phyloP scores from a whole-genome alignment of 2,329 filamentous ascomycete species.

The Claviceps spartinae region DNA sequence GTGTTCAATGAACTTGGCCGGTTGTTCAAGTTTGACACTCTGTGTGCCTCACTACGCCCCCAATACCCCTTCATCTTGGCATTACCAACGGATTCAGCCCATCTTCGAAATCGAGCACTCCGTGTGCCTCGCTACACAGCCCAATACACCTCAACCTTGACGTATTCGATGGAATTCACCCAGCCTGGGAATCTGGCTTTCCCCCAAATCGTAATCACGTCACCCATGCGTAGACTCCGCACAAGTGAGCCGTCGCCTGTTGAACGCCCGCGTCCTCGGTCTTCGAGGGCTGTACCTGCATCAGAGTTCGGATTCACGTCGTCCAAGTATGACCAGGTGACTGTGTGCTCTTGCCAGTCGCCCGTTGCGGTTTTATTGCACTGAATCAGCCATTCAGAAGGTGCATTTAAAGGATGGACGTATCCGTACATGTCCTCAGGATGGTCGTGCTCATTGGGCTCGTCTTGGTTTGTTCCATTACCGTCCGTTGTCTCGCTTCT shows the following conservation, averaged over 20 bases:
- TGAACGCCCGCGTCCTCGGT: slow-evolving; percentile 33
- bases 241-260: slow-evolving; percentile 44
- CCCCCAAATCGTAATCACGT: slow-evolving; percentile 48
- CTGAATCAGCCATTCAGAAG: slow-evolving; percentile 31
- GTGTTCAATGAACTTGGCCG: too few species aligned
- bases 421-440: slow-evolving; percentile 17
- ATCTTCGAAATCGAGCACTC: too few species aligned
- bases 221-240: slow-evolving; percentile 40
- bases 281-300: slow-evolving; percentile 23
- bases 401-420: slow-evolving; percentile 22
- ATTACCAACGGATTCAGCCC: too few species aligned
- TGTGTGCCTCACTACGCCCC: too few species aligned
- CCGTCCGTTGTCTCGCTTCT: neutral
- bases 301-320: slow-evolving; percentile 28
- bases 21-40: too few species aligned
- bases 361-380: slow-evolving; percentile 27
- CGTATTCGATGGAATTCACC: slow-evolving; percentile 35
- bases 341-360: slow-evolving; percentile 25
- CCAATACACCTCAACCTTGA: slow-evolving; percentile 46
- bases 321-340: slow-evolving; percentile 43
- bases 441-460: neutral
- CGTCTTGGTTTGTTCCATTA: neutral
- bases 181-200: slow-evolving; percentile 43
- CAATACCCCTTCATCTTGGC: too few species aligned
- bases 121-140: slow-evolving; percentile 22